Evolutionary conservation across 2,329 filamentous ascomycete species (phyloP).

Genomic region (Colletotrichum lindemuthianum): DNA sequence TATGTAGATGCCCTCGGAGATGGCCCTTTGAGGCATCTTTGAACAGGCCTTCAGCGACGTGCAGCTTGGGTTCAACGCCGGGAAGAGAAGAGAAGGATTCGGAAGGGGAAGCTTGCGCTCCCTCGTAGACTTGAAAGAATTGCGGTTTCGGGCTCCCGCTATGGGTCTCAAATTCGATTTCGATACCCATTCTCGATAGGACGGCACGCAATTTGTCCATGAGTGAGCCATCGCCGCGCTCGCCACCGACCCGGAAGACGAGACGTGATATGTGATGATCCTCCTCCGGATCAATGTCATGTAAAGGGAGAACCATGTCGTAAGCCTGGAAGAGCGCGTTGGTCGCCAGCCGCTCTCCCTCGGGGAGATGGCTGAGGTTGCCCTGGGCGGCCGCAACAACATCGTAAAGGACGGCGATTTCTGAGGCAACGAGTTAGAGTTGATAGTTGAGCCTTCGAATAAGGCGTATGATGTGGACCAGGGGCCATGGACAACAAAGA

Average conservation of each 20-base stretch:
- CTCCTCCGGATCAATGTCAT: slow-evolving; percentile 76
- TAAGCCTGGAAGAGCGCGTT: slow-evolving; percentile 85
- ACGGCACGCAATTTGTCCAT: slow-evolving; percentile 76
- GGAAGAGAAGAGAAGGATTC: not conserved
- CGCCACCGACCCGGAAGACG: slow-evolving; percentile 80
- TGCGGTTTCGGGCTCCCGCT: slow-evolving; percentile 20
- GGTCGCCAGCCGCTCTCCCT: slow-evolving; percentile 74
- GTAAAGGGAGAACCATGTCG: slow-evolving; percentile 76
- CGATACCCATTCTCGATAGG: slow-evolving; percentile 75
- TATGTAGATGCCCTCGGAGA: too few species aligned
- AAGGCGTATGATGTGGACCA: not conserved
- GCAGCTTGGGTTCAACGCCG: slow-evolving; percentile 1
- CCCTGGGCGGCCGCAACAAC: slow-evolving; percentile 79
- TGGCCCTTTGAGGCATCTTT: too few species aligned
- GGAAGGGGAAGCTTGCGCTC: not conserved
- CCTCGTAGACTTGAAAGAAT: slow-evolving; percentile 15
- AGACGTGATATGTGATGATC: slow-evolving; percentile 82
- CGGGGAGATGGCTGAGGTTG: slow-evolving; percentile 65
- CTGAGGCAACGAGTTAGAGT: slow-evolving; percentile 52
- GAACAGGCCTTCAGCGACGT: not conserved
- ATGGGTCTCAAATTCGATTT: slow-evolving; percentile 68
- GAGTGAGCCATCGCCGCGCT: slow-evolving; percentile 66
- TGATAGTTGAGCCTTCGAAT: not conserved
- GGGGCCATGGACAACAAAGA: not conserved
- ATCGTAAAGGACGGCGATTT: slow-evolving; percentile 81